A percentile compares a stretch with the other conserved stretches of the same genome.
Evolutionary conservation across 192 early-diverging fungal species (phyloP).

Genomic region (Obelidium mucronatum): DNA sequence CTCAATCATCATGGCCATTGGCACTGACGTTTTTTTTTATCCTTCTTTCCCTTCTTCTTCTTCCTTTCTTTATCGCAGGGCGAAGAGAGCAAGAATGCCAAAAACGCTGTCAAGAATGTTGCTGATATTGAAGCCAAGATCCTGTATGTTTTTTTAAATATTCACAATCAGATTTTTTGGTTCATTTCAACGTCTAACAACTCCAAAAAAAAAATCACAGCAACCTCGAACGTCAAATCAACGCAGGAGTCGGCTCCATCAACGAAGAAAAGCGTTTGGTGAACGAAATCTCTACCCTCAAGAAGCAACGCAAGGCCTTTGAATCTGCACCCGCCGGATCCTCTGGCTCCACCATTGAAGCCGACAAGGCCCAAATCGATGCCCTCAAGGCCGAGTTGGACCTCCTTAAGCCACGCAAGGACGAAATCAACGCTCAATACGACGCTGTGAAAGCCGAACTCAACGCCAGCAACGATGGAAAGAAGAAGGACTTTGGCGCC

Average conservation of each 20-base stretch:
- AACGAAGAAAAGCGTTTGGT: conserved; percentile 89
- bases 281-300: conserved; percentile 81
- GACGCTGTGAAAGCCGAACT: conserved; percentile 78
- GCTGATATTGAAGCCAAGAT: conserved; percentile 83
- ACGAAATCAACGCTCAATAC: conserved; percentile 70
- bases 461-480: conserved; percentile 66
- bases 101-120: conserved; percentile 79
- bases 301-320: conserved; percentile 76
- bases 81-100: conserved; percentile 75
- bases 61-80: too few relatives aligned
- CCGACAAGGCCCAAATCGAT: conserved; percentile 73
- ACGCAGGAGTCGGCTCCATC: conserved; percentile 77
- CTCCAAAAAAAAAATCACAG: conserved; percentile 53
- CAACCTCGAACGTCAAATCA: conserved; percentile 79
- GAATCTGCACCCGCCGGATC: conserved; percentile 48
- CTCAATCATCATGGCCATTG: too few relatives aligned
- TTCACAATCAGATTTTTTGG: not conserved
- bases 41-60: too few relatives aligned
- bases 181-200: not conserved
- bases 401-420: conserved; percentile 54
- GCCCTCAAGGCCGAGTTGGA: conserved; percentile 54
- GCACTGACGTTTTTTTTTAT: conserved; percentile 8
- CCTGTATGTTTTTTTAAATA: conserved; percentile 51
- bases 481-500: conserved; percentile 67
- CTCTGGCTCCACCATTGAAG: conserved; percentile 56